Evolutionary conservation across 805 yeast species (phyloP), one percentile per base, ranked within the genome.

Genomic region (Ogataea nonfermentans): DNA sequence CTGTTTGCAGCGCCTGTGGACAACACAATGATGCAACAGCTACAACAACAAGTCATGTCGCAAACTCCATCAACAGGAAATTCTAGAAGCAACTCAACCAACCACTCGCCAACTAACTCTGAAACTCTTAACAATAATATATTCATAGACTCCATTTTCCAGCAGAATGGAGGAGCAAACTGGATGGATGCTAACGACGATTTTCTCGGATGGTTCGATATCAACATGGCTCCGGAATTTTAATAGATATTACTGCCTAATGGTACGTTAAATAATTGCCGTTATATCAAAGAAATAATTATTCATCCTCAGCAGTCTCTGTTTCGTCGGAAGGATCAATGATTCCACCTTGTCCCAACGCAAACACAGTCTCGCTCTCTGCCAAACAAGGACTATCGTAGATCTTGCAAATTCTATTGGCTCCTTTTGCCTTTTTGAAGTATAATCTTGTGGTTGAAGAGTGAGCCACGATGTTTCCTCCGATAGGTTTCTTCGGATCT

Each of bases 401-500:
- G 32, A 93, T 85, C 63, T 88, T 89, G 68, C 98, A 93, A 17
- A 87, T 81, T 71, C 99, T 82, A 57, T 86, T 90, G 51, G 88
- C 95, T 12, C 84, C 97, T 55, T 82, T 79, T 37, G 96, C 96
- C 66, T 93, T 93, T 57, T 83, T 84, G 62, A 93, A 81, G 40
- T 85, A 84, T 43, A 93, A 73, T 56, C 99, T 76, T 2, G 99
- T 93, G 5, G 98, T 91, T 2, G 97, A 89, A 13, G 95, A 81
- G 62, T 93, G 99, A 1, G 98, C 99, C 61, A 93, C 83, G 53
- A 93, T 93, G 58, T 93, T 91, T 54, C 99, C 99, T 46, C 99
- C 99, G 51, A 93, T 91, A 12, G 99, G 99, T 62, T 93, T 93
- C 63, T 93, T 93, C 11, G 98, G 97, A 62, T 93, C 99, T 1